Evolutionary conservation across 2,329 filamentous ascomycete genomes (phyloP), one percentile per base, ranked within the genome.

Genomic region (Fusarium begoniae): DNA sequence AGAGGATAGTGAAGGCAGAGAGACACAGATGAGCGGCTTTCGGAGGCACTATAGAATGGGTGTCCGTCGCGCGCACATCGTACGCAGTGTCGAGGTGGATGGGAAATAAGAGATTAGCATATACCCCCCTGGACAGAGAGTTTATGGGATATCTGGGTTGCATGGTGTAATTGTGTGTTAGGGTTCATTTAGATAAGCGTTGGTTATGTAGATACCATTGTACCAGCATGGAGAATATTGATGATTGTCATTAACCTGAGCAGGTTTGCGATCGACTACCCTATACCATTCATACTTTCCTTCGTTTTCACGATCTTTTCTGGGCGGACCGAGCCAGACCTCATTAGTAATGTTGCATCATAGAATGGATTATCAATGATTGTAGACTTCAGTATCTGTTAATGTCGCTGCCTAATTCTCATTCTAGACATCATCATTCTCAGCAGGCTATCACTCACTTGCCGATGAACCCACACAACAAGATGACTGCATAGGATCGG

Each of bases 221-320:
- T 40, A 22, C 14, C 20, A 55, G 35, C 24, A 18, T 40, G 7
- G 20, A 17, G 14, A 28, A n/a, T 17, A 40, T 13, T 55, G 10
- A 41, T 28, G 11, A 28, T 41, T 40, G 24, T 4, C 11, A n/a
- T 40, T 6, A 4, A 8, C 6, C 20, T 5, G 10, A 9, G 10
- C 17, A 12, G 20, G 7, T 28, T 28, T 3, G 24, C 14, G 7
- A 38, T 22, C 2, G 10, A 3, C 14, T 54, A 54, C 51, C 51
- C 51, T 54, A 44, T 35, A 35, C 32, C 32, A 35, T 17, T 15
- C 32, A 8, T 4, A 0, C 32, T 2, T 17, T 35, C 0, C 32
- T 1, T 17, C 1, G 14, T 35, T 35, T 17, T 17, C 0, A 35
- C 32, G 0, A 9, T 35, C 0, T 15, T 35, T n/a, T n/a, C n/a